Evolutionary conservation across 2,329 filamentous ascomycete species (phyloP), one percentile per base, ranked within the genome.

Genomic region (Fusarium xylarioides): DNA sequence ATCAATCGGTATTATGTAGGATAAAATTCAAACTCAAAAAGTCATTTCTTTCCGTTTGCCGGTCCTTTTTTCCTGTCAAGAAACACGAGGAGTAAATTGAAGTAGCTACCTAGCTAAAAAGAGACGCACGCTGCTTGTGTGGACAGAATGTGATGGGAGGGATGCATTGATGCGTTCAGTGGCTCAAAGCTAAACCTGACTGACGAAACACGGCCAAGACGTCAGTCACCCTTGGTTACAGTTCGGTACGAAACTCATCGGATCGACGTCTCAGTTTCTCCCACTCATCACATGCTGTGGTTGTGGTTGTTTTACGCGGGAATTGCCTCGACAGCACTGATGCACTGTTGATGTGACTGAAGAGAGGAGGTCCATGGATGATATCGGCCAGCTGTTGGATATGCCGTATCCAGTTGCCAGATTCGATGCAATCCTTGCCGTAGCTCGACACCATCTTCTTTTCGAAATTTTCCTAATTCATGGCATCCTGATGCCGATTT

Each of bases 121-220:
- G 54, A 49, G 35, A 43, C 21, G 44, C 28, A 43, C 21, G 44
- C 28, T 42, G 26, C 52, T 43, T 55, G 47, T 56, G 30, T 55
- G 46, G 23, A 38, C 50, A 37, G 43, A 49, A 30, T 32, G 42
- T 12, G 70, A 44, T 16, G 68, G 43, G 35, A 59, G 34, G 52
- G 66, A 47, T 54, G 70, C 52, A 40, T 67, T 50, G 70, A 75
- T 75, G 73, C 73, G 73, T 64, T 75, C 73, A 75, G 73, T 74
- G 73, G 73, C 73, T 75, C 63, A 63, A 73, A 71, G 63, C 73
- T 75, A 75, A 58, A 50, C 57, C 59, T 63, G 56, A 54, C 55
- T 65, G 62, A 46, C 66, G 60, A 75, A 58, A 75, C 73, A 75
- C 65, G 34, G 54, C 43, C 47, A 70, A 73, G 68, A 74, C 68